Evolutionary conservation across 192 early-diverging fungal genomes (phyloP).

Genomic region (Dispira parvispora): DNA sequence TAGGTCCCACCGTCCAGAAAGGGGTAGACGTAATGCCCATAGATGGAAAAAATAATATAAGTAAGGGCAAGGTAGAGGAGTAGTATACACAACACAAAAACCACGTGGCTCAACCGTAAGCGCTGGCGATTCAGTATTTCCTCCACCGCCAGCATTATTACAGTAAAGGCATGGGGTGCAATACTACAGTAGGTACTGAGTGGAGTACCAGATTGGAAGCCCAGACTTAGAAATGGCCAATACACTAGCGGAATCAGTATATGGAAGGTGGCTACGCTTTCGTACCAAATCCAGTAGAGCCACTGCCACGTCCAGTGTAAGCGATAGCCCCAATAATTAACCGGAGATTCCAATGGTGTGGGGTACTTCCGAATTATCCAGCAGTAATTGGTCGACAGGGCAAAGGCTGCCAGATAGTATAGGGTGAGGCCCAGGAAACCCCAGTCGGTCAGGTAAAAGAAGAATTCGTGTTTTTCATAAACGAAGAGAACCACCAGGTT

Average conservation of each 20-base stretch:
- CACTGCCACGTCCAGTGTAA: background rate
- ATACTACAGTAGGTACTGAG: background rate
- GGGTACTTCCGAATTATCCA: background rate
- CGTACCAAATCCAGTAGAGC: background rate
- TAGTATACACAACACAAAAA: background rate
- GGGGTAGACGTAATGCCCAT: background rate
- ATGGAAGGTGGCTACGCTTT: background rate
- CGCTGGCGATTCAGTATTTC: background rate
- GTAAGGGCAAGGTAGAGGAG: background rate
- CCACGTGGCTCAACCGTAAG: background rate
- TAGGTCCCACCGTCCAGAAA: background rate
- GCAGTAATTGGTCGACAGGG: too few species aligned
- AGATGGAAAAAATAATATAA: background rate
- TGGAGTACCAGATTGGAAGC: background rate
- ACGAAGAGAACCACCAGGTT: background rate
- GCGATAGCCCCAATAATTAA: background rate
- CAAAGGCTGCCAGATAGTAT: background rate
- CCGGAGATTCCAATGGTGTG: background rate
- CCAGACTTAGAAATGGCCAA: background rate
- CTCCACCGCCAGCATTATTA: background rate
- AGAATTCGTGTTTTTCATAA: background rate
- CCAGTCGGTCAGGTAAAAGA: constrained; percentile 3
- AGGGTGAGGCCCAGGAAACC: background rate
- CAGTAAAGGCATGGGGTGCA: background rate
- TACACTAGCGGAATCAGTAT: background rate